These are phyloP conservation scores for Trametes villosa DNA, from an alignment of 768 basidiomycete species.

Conservation along the genomic window DNA sequence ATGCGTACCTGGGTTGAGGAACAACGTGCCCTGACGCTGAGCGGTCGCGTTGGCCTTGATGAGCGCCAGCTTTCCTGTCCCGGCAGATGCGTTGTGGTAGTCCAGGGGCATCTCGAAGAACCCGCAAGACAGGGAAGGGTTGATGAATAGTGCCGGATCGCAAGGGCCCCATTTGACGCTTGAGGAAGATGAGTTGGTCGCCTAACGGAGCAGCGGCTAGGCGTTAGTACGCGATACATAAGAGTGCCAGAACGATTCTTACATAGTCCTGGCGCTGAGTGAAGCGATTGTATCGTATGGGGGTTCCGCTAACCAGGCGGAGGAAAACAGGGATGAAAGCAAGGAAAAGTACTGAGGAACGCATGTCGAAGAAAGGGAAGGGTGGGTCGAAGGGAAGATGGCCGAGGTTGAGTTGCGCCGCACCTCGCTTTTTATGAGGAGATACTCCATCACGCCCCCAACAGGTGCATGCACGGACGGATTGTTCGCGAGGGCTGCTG, in stretches of 20 bases:
- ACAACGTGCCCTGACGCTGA: conserved; percentile 1
- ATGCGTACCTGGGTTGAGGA: conserved; percentile 9
- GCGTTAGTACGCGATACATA: not conserved
- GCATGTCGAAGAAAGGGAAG: no score
- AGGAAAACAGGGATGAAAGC: not conserved
- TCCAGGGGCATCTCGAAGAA: conserved; percentile 14
- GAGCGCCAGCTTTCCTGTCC: not conserved
- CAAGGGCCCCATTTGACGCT: conserved; percentile 3
- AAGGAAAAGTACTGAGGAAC: not conserved
- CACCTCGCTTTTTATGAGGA: not conserved
- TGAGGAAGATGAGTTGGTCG: not conserved
- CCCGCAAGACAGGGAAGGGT: not conserved
- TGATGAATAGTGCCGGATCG: not conserved
- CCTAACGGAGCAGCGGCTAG: not conserved
- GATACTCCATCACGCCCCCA: no score
- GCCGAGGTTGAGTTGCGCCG: no score
- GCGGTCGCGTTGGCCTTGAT: conserved; percentile 6
- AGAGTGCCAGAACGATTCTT: not conserved
- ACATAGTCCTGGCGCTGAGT: not conserved
- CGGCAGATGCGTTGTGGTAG: conserved; percentile 5
- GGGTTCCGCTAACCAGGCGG: not conserved
- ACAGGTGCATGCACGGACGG: not conserved
- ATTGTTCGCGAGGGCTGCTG: not conserved
- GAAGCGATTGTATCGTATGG: not conserved
- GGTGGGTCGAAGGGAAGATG: not conserved